phyloP scores from a whole-genome alignment of 176 grass and related monocot species.

The Areca catechu region DNA sequence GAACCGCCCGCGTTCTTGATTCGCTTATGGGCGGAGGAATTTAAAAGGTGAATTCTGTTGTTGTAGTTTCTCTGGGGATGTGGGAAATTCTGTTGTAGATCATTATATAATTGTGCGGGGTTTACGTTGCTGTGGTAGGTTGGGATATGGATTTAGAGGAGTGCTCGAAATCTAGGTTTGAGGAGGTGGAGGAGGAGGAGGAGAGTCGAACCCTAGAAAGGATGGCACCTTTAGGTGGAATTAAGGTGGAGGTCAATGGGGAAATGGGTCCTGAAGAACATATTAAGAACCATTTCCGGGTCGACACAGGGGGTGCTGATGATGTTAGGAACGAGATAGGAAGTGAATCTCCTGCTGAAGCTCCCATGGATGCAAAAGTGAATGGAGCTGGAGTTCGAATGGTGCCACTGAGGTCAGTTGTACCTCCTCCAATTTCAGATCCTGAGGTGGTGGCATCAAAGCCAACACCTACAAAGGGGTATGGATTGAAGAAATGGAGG shows the following conservation, averaged over 20 bases:
- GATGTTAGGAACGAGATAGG: neutral
- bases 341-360: slow-evolving; percentile 7
- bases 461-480: slow-evolving; percentile 16
- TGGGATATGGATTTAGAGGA: slow-evolving; percentile 15
- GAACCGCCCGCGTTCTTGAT: too few relatives aligned
- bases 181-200: neutral
- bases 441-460: neutral
- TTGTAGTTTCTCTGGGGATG: too few relatives aligned
- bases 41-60: too few relatives aligned
- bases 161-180: neutral
- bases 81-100: too few relatives aligned
- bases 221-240: slow-evolving; percentile 1
- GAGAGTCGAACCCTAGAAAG: slow-evolving; percentile 8
- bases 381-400: neutral
- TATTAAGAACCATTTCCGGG: slow-evolving; percentile 1
- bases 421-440: slow-evolving; percentile 6
- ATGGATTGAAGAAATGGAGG: slow-evolving; percentile 36
- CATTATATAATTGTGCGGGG: too few relatives aligned
- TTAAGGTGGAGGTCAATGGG: slow-evolving; percentile 8
- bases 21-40: too few relatives aligned
- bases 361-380: neutral
- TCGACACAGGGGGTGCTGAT: slow-evolving; percentile 4
- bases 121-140: too few relatives aligned
- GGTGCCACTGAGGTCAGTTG: neutral
- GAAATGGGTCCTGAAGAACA: neutral